These are phyloP conservation scores for Lignosus rhinocerotis DNA, from an alignment of 1,284 basidiomycete genomes.

Conservation along the genomic window DNA sequence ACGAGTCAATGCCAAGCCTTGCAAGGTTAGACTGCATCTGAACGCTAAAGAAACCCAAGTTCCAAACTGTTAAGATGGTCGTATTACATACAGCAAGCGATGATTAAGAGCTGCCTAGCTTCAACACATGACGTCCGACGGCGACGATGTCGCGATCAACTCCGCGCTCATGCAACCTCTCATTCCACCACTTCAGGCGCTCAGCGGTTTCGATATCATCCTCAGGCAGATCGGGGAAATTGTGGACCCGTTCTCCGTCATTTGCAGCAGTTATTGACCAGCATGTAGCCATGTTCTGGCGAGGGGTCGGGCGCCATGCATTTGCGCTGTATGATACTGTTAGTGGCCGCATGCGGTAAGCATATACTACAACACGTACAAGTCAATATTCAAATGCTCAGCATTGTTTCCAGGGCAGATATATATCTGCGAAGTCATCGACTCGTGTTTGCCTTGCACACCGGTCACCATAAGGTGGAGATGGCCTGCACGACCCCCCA, in stretches of 20 bases:
- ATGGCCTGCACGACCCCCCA: constrained; percentile 23
- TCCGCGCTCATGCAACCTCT: constrained; percentile 22
- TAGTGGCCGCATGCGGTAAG: not conserved
- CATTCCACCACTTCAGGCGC: constrained; percentile 30
- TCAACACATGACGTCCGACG: constrained; percentile 16
- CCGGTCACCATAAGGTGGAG: constrained; percentile 26
- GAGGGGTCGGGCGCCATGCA: constrained; percentile 17
- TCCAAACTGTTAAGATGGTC: not conserved
- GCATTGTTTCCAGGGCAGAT: constrained; percentile 28
- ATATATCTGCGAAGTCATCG: constrained; percentile 32
- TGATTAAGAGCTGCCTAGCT: constrained; percentile 1
- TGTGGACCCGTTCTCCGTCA: constrained; percentile 16
- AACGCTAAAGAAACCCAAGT: too few species aligned
- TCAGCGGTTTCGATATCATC: constrained; percentile 18
- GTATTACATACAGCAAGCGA: not conserved
- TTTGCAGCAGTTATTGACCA: constrained; percentile 25
- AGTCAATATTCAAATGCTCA: constrained; percentile 20
- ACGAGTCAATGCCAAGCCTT: too few species aligned
- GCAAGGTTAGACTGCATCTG: too few species aligned
- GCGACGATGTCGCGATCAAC: constrained; percentile 18
- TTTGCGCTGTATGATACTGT: constrained; percentile 19
- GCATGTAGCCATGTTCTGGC: constrained; percentile 23
- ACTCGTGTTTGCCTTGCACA: constrained; percentile 13
- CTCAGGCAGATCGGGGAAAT: constrained; percentile 24
- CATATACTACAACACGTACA: constrained; percentile 21